phyloP scores from a whole-genome alignment of 768 basidiomycete species.

The Agaricus sinodeliciosus region DNA sequence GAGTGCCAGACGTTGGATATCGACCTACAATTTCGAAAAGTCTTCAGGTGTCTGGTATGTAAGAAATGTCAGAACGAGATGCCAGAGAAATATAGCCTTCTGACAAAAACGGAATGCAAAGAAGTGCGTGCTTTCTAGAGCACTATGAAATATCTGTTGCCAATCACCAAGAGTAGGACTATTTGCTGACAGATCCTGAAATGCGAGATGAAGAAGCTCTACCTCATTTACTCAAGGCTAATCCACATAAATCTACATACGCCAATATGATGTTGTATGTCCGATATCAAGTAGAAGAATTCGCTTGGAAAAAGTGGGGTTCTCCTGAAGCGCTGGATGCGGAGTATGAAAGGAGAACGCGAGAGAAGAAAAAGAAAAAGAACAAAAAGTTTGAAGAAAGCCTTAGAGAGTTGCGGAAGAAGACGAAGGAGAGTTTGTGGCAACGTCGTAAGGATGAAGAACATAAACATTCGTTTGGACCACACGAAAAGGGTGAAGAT shows the following conservation, averaged over 20 bases:
- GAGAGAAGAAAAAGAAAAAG: slow-evolving; percentile 84
- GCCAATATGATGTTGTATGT: slow-evolving; percentile 99
- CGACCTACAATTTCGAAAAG: slow-evolving; percentile 73
- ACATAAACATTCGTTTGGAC: slow-evolving; percentile 81
- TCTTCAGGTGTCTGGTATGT: slow-evolving; percentile 84
- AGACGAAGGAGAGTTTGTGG: slow-evolving; percentile 87
- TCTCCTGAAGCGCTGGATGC: slow-evolving; percentile 84
- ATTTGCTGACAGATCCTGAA: slow-evolving; percentile 81
- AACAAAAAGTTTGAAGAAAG: slow-evolving; percentile 94
- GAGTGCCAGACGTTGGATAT: slow-evolving; percentile 89
- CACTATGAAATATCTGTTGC: not conserved
- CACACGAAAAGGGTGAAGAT: slow-evolving; percentile 42
- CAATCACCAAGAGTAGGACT: slow-evolving; percentile 54
- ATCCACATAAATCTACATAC: slow-evolving; percentile 92
- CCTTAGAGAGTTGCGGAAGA: slow-evolving; percentile 72
- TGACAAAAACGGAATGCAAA: slow-evolving; percentile 99
- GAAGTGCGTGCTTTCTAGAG: slow-evolving; percentile 44
- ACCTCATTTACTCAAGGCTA: slow-evolving; percentile 90
- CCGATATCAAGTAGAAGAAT: slow-evolving; percentile 89
- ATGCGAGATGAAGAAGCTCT: slow-evolving; percentile 86
- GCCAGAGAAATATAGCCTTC: slow-evolving; percentile 88
- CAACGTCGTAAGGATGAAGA: slow-evolving; percentile 82
- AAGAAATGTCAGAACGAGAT: slow-evolving; percentile 83
- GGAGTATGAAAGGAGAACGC: slow-evolving; percentile 74
- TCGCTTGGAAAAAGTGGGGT: slow-evolving; percentile 98